Conservation (phyloP, 495 filamentous ascomycete genomes). For the Penicillium daleae region DNA sequence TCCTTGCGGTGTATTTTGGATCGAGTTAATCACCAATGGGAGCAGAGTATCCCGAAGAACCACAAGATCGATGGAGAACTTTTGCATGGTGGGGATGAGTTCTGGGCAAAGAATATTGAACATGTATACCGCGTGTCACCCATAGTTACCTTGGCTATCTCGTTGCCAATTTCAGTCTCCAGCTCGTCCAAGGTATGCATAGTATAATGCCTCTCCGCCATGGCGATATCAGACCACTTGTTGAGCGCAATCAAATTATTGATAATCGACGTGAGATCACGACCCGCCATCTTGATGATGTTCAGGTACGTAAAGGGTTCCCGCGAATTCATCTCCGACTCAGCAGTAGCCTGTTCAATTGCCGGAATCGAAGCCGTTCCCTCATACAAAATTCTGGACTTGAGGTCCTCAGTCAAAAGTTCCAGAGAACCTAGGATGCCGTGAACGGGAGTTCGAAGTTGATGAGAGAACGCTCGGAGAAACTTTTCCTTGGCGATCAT, state of each 20-base stretch:
- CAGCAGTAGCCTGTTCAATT: background rate
- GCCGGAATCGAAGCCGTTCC: background rate
- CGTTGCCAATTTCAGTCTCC: conserved; percentile 12
- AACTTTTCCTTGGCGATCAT: conserved; percentile 28
- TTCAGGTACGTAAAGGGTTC: conserved; percentile 19
- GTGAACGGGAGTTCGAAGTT: conserved; percentile 23
- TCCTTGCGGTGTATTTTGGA: conserved; percentile 15
- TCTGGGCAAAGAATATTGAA: conserved; percentile 15
- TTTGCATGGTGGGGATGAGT: background rate
- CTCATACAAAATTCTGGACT: background rate
- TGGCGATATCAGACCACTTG: conserved; percentile 24
- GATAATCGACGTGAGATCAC: conserved; percentile 19
- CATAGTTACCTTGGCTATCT: background rate
- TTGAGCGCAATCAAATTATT: conserved; percentile 23
- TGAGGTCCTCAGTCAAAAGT: conserved; percentile 19
- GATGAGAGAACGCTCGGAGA: conserved; percentile 25
- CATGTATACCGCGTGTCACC: conserved; percentile 19
- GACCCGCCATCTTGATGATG: conserved; percentile 21
- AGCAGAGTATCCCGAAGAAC: conserved; percentile 20
- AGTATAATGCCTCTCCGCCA: conserved; percentile 14
- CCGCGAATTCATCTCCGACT: background rate
- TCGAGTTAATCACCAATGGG: conserved; percentile 20
- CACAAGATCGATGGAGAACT: conserved; percentile 13
- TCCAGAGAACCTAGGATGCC: conserved; percentile 25
- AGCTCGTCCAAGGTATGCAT: conserved; percentile 20